Conservation (phyloP, 2,329 filamentous ascomycete genomes). For the Chaetomiaceae sp. region DNA sequence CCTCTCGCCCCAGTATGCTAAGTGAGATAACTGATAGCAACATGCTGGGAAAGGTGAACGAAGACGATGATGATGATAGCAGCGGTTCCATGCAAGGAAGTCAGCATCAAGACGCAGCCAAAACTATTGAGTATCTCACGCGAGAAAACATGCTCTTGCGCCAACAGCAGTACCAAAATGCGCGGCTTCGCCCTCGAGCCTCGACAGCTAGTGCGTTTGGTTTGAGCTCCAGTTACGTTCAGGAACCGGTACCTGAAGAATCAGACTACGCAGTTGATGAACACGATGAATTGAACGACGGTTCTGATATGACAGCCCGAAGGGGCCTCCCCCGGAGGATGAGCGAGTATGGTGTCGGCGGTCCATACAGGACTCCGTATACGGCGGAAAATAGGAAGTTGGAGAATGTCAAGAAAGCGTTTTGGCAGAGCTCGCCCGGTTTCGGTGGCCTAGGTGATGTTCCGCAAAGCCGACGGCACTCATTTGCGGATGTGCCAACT, state of each 20-base stretch:
- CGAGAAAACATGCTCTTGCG: constrained; percentile 61
- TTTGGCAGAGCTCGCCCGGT: constrained; percentile 68
- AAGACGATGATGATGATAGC: constrained; percentile 57
- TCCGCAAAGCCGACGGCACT: constrained; percentile 73
- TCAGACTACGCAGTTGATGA: constrained; percentile 71
- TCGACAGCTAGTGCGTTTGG: constrained; percentile 52
- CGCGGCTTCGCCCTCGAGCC: constrained; percentile 53
- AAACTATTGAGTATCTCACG: constrained; percentile 59
- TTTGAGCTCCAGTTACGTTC: constrained; percentile 56
- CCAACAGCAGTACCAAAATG: constrained; percentile 44
- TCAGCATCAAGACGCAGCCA: constrained; percentile 54
- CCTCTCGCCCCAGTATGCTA: constrained; percentile 72
- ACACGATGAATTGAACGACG: constrained; percentile 58
- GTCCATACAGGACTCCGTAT: constrained; percentile 46
- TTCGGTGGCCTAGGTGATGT: constrained; percentile 59
- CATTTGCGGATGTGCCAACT: constrained; percentile 67
- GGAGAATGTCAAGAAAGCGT: constrained; percentile 62
- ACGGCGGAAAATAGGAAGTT: constrained; percentile 58
- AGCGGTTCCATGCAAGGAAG: constrained; percentile 53
- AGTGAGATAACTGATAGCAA: constrained; percentile 62
- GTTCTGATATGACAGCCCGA: constrained; percentile 43
- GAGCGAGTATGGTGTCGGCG: constrained; percentile 51
- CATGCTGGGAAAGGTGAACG: constrained; percentile 64
- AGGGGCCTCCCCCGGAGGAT: constrained; percentile 48
- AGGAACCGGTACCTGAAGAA: constrained; percentile 58